Percentiles rank a stretch among this genome's conserved stretches.
These are phyloP conservation scores for Bruguiera parviflora DNA, from an alignment of 345 rosid species.

Conservation along the genomic window DNA sequence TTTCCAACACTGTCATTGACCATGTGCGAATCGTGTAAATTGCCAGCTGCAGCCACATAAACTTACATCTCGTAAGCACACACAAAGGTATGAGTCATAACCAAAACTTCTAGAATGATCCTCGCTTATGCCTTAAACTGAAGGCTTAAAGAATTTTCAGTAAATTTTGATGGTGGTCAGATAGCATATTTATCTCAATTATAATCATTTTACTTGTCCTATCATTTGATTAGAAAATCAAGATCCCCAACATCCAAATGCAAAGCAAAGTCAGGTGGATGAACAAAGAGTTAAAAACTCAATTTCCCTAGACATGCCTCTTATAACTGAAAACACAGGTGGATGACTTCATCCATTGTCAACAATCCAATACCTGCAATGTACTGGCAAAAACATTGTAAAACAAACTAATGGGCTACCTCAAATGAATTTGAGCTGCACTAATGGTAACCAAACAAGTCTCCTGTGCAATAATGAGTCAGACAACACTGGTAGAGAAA, in stretches of 20 bases:
- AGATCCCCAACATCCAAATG: background rate
- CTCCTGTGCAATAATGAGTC: too few relatives aligned
- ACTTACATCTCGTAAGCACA: background rate
- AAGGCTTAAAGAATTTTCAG: background rate
- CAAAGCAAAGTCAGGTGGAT: background rate
- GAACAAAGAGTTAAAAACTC: background rate
- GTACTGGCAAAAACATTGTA: too few relatives aligned
- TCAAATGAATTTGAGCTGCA: too few relatives aligned
- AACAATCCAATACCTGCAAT: too few relatives aligned
- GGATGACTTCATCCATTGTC: too few relatives aligned
- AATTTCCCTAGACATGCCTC: background rate
- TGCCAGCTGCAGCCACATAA: slow-evolving; percentile 61
- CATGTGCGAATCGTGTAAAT: slow-evolving; percentile 94
- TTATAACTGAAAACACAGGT: background rate
- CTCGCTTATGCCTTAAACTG: background rate
- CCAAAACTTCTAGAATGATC: background rate
- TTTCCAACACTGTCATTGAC: slow-evolving; percentile 95
- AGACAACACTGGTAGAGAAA: too few relatives aligned
- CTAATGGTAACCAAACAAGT: too few relatives aligned
- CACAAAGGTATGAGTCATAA: background rate
- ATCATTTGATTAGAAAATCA: too few relatives aligned
- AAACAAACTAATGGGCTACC: too few relatives aligned
- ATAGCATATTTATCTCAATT: background rate
- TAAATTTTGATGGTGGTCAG: background rate
- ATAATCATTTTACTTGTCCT: too few relatives aligned